A percentile compares a stretch with the other conserved stretches of the same genome.
Evolutionary conservation across 1,284 basidiomycete genomes (phyloP).

Genomic region (Ganoderma multipileum): DNA sequence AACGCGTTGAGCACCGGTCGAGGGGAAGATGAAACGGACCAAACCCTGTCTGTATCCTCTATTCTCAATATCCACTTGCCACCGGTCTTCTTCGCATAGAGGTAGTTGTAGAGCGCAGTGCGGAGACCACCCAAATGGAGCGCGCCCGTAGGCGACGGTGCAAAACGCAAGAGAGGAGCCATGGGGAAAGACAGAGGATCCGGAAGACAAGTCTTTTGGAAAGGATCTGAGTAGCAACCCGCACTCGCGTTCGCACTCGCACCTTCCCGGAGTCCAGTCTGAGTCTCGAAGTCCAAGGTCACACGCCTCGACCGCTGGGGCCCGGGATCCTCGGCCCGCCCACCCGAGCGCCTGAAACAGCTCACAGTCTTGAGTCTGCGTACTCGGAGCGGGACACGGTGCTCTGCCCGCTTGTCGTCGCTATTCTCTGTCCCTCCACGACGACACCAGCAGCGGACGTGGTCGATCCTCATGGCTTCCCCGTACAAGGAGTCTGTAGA

Average conservation of each 20-base stretch:
- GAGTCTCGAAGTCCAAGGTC: too few species aligned
- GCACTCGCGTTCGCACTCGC: too few species aligned
- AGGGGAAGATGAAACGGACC: conserved; percentile 31
- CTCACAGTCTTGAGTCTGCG: too few species aligned
- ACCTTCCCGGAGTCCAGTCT: too few species aligned
- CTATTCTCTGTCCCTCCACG: neutral
- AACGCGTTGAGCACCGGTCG: neutral
- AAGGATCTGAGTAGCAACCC: too few species aligned
- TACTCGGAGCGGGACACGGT: too few species aligned
- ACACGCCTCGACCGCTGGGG: too few species aligned
- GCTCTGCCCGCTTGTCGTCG: neutral
- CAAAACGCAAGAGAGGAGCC: conserved; percentile 78
- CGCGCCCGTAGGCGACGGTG: conserved; percentile 95
- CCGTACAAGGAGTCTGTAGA: conserved; percentile 26
- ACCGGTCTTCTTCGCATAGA: conserved; percentile 81
- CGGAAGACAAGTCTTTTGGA: too few species aligned
- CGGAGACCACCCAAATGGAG: conserved; percentile 96
- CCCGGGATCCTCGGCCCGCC: too few species aligned
- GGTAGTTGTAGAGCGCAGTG: conserved; percentile 93
- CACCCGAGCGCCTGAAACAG: too few species aligned
- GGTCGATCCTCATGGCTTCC: conserved; percentile 16
- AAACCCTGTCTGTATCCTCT: conserved; percentile 93
- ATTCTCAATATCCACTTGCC: conserved; percentile 93
- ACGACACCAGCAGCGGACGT: neutral
- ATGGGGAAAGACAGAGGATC: conserved; percentile 1